Evolutionary conservation across 2,329 filamentous ascomycete species (phyloP).

Genomic region (Sphaerulina musiva): DNA sequence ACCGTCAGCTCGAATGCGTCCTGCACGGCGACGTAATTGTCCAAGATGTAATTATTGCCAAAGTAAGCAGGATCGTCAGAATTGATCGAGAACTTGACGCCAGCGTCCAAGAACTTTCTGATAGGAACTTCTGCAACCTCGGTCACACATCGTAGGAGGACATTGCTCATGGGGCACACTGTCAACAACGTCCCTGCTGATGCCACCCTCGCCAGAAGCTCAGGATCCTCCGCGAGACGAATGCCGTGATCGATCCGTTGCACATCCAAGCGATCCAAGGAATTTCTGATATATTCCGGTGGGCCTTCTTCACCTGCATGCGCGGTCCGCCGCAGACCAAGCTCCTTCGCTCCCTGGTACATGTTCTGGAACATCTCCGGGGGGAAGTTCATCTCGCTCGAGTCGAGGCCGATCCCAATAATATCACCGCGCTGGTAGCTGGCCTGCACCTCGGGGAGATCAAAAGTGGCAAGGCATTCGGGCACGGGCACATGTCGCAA

Average conservation of each 20-base stretch:
- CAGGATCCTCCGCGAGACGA: constrained; percentile 54
- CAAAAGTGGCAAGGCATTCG: constrained; percentile 48
- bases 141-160: constrained; percentile 53
- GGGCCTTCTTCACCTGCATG: constrained; percentile 73
- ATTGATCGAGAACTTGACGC: constrained; percentile 65
- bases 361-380: constrained; percentile 54
- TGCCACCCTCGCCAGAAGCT: constrained; percentile 54
- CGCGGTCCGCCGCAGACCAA: constrained; percentile 58
- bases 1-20: constrained; percentile 59
- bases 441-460: constrained; percentile 37
- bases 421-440: constrained; percentile 32
- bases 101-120: constrained; percentile 54
- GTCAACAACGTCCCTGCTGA: constrained; percentile 56
- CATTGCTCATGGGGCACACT: constrained; percentile 68
- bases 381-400: constrained; percentile 45
- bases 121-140: constrained; percentile 54
- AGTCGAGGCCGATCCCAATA: constrained; percentile 61
- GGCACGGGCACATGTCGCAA: constrained; percentile 60
- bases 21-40: constrained; percentile 70
- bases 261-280: constrained; percentile 56
- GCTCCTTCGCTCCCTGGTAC: constrained; percentile 49
- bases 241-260: constrained; percentile 71
- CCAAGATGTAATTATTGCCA: constrained; percentile 52
- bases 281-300: constrained; percentile 56
- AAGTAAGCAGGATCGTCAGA: constrained; percentile 65